Evolutionary conservation across 2,329 filamentous ascomycete genomes (phyloP).

Genomic region (Talaromyces funiculosus): DNA sequence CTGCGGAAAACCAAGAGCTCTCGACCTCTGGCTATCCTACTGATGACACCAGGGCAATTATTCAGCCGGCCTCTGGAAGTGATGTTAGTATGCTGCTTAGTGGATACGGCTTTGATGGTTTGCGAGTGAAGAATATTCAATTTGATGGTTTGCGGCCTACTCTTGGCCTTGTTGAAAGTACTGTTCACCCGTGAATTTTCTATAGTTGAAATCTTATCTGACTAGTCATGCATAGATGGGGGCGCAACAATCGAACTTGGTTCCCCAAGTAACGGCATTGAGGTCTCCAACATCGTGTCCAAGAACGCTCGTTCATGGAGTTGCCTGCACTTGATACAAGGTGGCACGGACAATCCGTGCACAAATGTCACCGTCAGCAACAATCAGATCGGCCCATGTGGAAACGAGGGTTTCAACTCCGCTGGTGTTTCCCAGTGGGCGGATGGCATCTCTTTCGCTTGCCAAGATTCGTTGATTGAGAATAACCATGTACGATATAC

Average conservation of each 20-base stretch:
- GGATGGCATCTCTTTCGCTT: constrained; percentile 13
- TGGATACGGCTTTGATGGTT: constrained; percentile 2
- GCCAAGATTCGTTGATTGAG: constrained; percentile 6
- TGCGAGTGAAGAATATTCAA: constrained; percentile 10
- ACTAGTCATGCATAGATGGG: not conserved
- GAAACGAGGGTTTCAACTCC: constrained; percentile 3
- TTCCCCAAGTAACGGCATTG: constrained; percentile 1
- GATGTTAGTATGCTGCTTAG: constrained; percentile 5
- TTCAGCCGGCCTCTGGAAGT: constrained; percentile 1
- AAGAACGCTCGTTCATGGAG: constrained; percentile 9
- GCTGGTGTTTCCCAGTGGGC: constrained; percentile 8
- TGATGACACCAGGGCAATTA: constrained; percentile 4
- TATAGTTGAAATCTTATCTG: not conserved
- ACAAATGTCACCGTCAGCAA: constrained; percentile 10
- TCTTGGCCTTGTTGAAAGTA: constrained; percentile 5
- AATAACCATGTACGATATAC: constrained; percentile 8
- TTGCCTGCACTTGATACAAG: constrained; percentile 9
- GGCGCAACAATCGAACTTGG: constrained; percentile 12
- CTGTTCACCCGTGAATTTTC: not conserved
- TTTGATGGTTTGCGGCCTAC: constrained; percentile 8
- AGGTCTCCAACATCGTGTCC: constrained; percentile 2
- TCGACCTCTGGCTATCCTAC: constrained; percentile 12
- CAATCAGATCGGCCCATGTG: constrained; percentile 13
- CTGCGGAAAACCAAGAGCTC: constrained; percentile 7
- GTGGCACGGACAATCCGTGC: not conserved